Base-by-base conservation (phyloP, 83 land plant genomes). In the Isoetes engelmannii region DNA sequence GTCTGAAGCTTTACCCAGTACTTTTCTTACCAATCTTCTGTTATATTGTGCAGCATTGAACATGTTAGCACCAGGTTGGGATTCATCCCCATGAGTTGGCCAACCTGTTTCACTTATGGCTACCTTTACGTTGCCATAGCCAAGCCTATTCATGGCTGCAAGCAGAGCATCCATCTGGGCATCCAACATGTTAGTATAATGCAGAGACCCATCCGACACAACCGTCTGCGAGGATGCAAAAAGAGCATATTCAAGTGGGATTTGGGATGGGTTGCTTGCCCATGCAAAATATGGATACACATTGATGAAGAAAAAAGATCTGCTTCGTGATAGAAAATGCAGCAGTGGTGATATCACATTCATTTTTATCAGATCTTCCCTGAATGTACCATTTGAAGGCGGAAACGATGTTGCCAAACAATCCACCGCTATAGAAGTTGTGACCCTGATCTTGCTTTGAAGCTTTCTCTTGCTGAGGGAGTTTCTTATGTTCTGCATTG, bases 21-120 rank as follows among this genome's bases (percentile, higher is more conserved):
- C 54, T n/a, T 3, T 12, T 10, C 15, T 51, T 4, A 84, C 82
- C 10, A 92, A 63, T 20, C 88, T 84, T 15, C 86, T 76, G 77
- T 88, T 92, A 77, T 86, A 92, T 13, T 58, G 68, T 7, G 87
- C 90, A 46, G 93, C 90, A 15, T 51, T 51, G 54, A 15, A 15
- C n/a, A 51, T 1, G 54, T 10, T 12, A 51, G 54, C 54, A 12
- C 54, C 54, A 15, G 15, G 54, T n/a, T 51, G n/a, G 15, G 12
- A 10, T 51, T 10, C 54, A 51, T 51, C 54, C 12, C 54, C 54
- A 12, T 51, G 12, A 12, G 54, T 51, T 12, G 54, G 54, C 54
- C 54, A 51, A 10, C 54, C 54, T 10, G 54, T 51, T n/a, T 51
- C 54, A 51, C 54, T 51, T 10, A 51, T 51, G 1, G n/a, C 12